Percentiles rank a stretch among this genome's conserved stretches.
phyloP scores from a whole-genome alignment of 345 rosid genomes.

The Citrus inodora region DNA sequence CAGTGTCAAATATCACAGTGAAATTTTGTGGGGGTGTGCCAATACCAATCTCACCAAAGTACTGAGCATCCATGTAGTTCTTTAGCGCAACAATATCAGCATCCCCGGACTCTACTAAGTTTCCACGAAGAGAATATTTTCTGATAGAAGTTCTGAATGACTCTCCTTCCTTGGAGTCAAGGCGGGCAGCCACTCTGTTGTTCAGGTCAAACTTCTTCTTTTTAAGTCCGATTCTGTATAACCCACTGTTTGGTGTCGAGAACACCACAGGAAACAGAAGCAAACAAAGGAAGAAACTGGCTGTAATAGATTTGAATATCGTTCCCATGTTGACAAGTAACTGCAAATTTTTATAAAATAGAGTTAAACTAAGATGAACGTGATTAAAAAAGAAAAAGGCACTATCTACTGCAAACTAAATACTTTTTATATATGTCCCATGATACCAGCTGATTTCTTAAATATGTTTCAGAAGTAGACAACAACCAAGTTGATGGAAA shows the following conservation, averaged over 20 bases:
- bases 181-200: constrained; percentile 47
- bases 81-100: constrained; percentile 62
- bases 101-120: constrained; percentile 45
- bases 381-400: background rate
- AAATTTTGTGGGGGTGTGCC: constrained; percentile 90
- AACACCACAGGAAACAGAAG: constrained; percentile 41
- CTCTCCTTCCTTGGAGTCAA: constrained; percentile 53
- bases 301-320: constrained; percentile 8
- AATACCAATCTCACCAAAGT: constrained; percentile 84
- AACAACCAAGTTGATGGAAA: background rate
- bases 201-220: constrained; percentile 57
- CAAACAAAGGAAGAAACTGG: constrained; percentile 34
- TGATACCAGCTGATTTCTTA: background rate
- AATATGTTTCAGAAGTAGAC: background rate
- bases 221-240: constrained; percentile 62
- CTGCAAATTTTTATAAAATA: constrained; percentile 19
- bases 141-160: constrained; percentile 37
- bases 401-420: background rate
- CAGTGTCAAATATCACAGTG: constrained; percentile 91
- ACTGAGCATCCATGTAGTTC: constrained; percentile 95
- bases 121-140: constrained; percentile 38
- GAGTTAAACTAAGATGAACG: background rate
- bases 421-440: background rate
- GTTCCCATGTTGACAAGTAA: constrained; percentile 41
- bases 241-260: constrained; percentile 39